phyloP scores from a whole-genome alignment of 208 protist species.

The Trichomonas gallinae region DNA sequence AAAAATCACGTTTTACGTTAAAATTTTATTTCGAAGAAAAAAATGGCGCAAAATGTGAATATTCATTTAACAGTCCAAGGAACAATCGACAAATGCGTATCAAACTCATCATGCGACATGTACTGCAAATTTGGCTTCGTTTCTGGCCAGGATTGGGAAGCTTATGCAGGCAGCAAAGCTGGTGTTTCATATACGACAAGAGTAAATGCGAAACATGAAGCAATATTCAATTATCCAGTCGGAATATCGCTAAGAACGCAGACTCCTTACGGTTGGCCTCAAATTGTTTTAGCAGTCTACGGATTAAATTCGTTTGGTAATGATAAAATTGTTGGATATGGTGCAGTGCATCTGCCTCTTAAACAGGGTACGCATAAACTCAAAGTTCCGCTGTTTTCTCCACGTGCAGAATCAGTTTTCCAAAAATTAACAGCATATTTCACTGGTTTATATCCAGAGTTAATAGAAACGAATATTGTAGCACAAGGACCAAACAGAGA shows the following conservation, averaged over 20 bases:
- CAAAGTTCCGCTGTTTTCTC: conserved; percentile 17
- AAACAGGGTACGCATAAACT: background rate
- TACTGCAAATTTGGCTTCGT: background rate
- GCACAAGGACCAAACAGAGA: conserved; percentile 26
- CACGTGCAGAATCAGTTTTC: background rate
- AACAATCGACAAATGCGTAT: background rate
- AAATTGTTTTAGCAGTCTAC: conserved; percentile 28
- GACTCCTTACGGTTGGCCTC: conserved; percentile 27
- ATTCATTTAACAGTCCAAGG: background rate
- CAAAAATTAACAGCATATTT: conserved; percentile 9
- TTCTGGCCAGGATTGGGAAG: background rate
- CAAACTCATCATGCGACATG: background rate
- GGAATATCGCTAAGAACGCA: background rate
- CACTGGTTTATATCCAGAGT: conserved; percentile 24
- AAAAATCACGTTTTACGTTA: too few species aligned
- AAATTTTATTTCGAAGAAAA: too few species aligned
- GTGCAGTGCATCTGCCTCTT: conserved; percentile 22
- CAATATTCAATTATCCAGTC: conserved; percentile 26
- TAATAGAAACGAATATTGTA: conserved; percentile 20
- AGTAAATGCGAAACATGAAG: background rate
- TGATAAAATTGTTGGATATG: conserved; percentile 31
- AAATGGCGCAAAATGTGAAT: background rate
- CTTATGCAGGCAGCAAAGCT: background rate
- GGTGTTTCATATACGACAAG: background rate
- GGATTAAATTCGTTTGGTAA: conserved; percentile 33